These are phyloP conservation scores for Pyricularia sp. DNA, from an alignment of 2,329 filamentous ascomycete species.

Conservation along the genomic window DNA sequence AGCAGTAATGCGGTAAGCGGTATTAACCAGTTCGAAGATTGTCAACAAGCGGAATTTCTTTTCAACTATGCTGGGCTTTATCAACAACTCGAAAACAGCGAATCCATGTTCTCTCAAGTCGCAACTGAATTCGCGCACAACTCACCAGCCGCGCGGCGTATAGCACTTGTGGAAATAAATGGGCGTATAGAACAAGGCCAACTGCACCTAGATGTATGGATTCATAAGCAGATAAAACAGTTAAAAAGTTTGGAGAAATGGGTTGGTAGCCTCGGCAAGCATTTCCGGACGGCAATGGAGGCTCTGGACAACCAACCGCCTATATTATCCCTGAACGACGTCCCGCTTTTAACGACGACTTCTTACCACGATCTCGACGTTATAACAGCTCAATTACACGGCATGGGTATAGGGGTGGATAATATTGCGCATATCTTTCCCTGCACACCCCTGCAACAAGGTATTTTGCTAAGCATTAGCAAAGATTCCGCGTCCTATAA, in stretches of 20 bases:
- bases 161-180: background rate
- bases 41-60: background rate
- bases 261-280: background rate
- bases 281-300: background rate
- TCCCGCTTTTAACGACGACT: background rate
- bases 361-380: background rate
- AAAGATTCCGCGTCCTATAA: slow-evolving; percentile 9
- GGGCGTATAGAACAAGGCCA: background rate
- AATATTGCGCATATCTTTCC: slow-evolving; percentile 31
- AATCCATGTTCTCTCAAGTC: background rate
- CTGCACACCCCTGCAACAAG: slow-evolving; percentile 23
- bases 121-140: background rate
- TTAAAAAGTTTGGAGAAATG: background rate
- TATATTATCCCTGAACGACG: background rate
- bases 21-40: background rate
- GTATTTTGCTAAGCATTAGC: slow-evolving; percentile 7
- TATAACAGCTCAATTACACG: background rate
- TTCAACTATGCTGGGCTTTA: background rate
- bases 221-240: background rate
- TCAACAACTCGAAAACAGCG: background rate
- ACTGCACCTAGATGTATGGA: background rate
- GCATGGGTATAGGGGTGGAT: background rate
- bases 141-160: background rate
- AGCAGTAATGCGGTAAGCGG: background rate
- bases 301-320: background rate